A percentile compares a stretch with the other conserved stretches of the same genome.
Conservation (phyloP, 805 yeast genomes). For the Huiozyma sinensis region DNA sequence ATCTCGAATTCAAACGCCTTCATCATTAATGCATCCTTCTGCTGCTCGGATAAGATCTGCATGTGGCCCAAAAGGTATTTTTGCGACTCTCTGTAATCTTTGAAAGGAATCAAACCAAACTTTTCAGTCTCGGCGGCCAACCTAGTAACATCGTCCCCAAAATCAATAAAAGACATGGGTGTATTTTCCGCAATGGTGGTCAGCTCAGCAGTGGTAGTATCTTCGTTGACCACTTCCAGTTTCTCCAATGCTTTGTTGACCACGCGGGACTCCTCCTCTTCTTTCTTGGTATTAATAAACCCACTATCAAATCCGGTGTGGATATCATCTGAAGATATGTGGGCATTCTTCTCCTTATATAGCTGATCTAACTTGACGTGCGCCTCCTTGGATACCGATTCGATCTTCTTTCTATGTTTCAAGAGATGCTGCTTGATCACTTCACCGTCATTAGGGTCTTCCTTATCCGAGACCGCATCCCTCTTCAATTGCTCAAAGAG, state of each 20-base stretch:
- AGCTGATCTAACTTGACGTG: constrained; percentile 55
- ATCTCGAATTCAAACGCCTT: constrained; percentile 77
- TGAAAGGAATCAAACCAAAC: constrained; percentile 48
- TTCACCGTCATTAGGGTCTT: constrained; percentile 33
- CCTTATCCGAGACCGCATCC: constrained; percentile 42
- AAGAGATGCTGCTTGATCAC: constrained; percentile 29
- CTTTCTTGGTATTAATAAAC: constrained; percentile 51
- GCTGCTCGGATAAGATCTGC: constrained; percentile 65
- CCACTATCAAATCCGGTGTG: constrained; percentile 89
- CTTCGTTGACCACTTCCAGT: constrained; percentile 1
- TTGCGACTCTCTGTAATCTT: constrained; percentile 41
- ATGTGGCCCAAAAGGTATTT: constrained; percentile 47
- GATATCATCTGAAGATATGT: constrained; percentile 83
- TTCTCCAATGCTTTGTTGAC: constrained; percentile 4
- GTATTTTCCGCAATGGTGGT: constrained; percentile 1
- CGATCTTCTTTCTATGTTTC: constrained; percentile 63
- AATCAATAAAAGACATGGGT: constrained; percentile 20
- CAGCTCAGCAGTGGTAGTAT: neutral
- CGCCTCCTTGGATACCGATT: constrained; percentile 52
- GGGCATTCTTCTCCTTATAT: constrained; percentile 55
- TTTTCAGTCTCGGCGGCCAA: constrained; percentile 52
- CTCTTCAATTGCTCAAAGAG: constrained; percentile 64
- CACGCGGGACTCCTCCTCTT: constrained; percentile 8
- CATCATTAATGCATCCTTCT: constrained; percentile 88
- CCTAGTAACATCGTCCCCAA: constrained; percentile 37